Evolutionary conservation across 2,329 filamentous ascomycete genomes (phyloP).

Genomic region (Neocatenulostroma microsporum): DNA sequence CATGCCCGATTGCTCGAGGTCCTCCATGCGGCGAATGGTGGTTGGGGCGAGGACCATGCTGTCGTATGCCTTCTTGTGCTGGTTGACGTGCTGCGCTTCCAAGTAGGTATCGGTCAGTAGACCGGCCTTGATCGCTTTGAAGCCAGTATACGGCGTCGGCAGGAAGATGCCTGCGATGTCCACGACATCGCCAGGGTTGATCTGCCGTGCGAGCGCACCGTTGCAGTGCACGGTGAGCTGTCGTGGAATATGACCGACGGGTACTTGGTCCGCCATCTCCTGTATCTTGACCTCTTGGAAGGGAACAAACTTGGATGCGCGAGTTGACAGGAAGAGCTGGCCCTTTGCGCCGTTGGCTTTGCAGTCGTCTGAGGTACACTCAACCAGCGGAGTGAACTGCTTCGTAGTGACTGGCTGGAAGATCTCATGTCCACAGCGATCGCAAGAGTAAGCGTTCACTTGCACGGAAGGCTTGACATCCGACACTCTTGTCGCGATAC

Average conservation of each 20-base stretch:
- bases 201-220: conserved; percentile 72
- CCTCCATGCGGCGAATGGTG: conserved; percentile 75
- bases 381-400: conserved; percentile 76
- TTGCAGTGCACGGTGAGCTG: conserved; percentile 85
- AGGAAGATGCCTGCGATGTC: conserved; percentile 94
- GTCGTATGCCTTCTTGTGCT: conserved; percentile 98
- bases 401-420: conserved; percentile 93
- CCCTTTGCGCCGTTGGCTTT: conserved; percentile 84
- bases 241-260: conserved; percentile 92
- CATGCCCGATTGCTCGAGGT: conserved; percentile 75
- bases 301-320: conserved; percentile 91
- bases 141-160: conserved; percentile 96
- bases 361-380: conserved; percentile 85
- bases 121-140: conserved; percentile 91
- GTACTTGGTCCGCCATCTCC: conserved; percentile 96
- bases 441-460: conserved; percentile 96
- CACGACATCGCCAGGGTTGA: conserved; percentile 90
- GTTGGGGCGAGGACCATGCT: conserved; percentile 76
- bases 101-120: conserved; percentile 96
- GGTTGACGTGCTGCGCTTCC: conserved; percentile 84
- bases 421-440: conserved; percentile 91
- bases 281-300: conserved; percentile 99
- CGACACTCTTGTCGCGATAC: conserved; percentile 89
- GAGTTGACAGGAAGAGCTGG: conserved; percentile 83
- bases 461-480: conserved; percentile 97